Conservation (phyloP, 148 eudicot genomes). For the Rhododendron mucronatum region DNA sequence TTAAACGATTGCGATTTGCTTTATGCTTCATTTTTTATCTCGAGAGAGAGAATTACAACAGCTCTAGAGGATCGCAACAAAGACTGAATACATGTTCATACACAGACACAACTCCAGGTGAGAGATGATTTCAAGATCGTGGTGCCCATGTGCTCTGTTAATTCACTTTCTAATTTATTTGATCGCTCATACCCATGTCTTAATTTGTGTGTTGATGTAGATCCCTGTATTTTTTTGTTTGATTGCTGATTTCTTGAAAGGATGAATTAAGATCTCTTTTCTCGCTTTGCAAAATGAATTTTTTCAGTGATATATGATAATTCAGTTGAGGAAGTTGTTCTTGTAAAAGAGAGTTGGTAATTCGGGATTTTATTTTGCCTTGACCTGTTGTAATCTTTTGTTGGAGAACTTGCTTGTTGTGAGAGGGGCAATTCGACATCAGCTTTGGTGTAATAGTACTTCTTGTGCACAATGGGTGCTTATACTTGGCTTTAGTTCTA, state of each 20-base stretch:
- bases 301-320: neutral
- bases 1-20: neutral
- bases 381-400: neutral
- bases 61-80: neutral
- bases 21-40: neutral
- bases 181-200: neutral
- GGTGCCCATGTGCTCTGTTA: neutral
- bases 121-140: neutral
- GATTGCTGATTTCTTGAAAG: neutral
- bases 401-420: neutral
- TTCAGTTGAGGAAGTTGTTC: neutral
- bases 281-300: neutral
- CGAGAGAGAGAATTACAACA: neutral
- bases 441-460: neutral
- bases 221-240: neutral
- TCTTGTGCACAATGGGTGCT: neutral
- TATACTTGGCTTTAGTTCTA: slow-evolving; percentile 5
- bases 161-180: neutral
- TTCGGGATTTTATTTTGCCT: neutral
- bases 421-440: slow-evolving; percentile 1
- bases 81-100: neutral
- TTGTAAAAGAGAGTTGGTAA: neutral
- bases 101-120: neutral
- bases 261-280: neutral
- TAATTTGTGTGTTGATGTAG: neutral